Conservation (phyloP, 2,329 filamentous ascomycete species). For the Blastomyces emzantsi region DNA sequence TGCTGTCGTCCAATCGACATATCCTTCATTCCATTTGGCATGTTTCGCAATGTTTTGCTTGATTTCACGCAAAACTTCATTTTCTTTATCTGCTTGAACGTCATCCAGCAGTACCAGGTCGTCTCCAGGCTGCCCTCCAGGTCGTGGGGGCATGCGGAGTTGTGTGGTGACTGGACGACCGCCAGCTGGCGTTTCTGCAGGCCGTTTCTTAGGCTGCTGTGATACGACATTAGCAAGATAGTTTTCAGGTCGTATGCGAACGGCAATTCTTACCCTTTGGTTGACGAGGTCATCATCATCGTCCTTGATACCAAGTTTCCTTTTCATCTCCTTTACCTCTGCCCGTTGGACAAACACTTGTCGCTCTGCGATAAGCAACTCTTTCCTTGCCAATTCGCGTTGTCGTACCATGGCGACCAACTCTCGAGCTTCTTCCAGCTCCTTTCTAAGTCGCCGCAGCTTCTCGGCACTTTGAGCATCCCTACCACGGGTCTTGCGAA, state of each 20-base stretch:
- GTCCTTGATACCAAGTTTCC: conserved; percentile 77
- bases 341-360: conserved; percentile 74
- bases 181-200: conserved; percentile 50
- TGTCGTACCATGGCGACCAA: conserved; percentile 68
- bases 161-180: conserved; percentile 56
- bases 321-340: conserved; percentile 78
- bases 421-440: conserved; percentile 80
- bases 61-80: conserved; percentile 70
- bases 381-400: conserved; percentile 70
- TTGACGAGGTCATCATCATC: conserved; percentile 94
- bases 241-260: conserved; percentile 27
- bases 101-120: conserved; percentile 72
- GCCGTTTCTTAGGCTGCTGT: conserved; percentile 63
- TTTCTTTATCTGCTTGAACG: conserved; percentile 69
- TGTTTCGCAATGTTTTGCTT: conserved; percentile 82
- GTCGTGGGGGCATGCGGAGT: conserved; percentile 59
- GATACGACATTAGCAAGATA: conserved; percentile 28
- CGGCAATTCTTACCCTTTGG: conserved; percentile 60
- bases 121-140: conserved; percentile 65
- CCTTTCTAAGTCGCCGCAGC: conserved; percentile 78
- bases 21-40: conserved; percentile 81
- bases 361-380: conserved; percentile 65
- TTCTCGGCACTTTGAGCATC: conserved; percentile 94
- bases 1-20: conserved; percentile 76
- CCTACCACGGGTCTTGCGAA: conserved; percentile 85